Evolutionary conservation across 2,329 filamentous ascomycete species (phyloP).

Genomic region (Trichophyton equinum): DNA sequence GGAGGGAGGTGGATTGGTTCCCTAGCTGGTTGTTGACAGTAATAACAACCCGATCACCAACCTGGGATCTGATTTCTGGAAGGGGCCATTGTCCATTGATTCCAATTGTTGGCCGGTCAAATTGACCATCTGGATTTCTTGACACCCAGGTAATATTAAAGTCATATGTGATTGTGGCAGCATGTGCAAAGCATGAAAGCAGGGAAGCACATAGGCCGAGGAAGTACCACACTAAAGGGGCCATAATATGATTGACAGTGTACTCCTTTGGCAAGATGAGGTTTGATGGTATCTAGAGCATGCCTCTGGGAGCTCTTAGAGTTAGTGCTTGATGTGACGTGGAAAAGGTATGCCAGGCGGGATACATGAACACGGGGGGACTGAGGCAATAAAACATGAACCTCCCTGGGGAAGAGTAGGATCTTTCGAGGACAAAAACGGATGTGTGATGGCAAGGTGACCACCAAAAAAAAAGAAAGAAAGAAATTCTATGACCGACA

Average conservation of each 20-base stretch:
- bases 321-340: neutral
- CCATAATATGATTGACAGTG: neutral
- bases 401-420: neutral
- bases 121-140: slow-evolving; percentile 6
- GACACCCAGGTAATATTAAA: slow-evolving; percentile 11
- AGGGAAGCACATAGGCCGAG: slow-evolving; percentile 3
- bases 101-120: slow-evolving; percentile 8
- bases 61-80: slow-evolving; percentile 7
- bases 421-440: neutral
- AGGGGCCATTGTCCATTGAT: slow-evolving; percentile 10
- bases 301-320: neutral
- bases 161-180: slow-evolving; percentile 9
- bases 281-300: neutral
- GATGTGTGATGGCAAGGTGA: no score
- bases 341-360: neutral
- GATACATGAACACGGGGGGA: neutral
- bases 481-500: neutral
- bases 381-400: neutral
- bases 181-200: slow-evolving; percentile 1
- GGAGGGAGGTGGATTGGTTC: slow-evolving; percentile 17
- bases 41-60: slow-evolving; percentile 8
- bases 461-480: neutral
- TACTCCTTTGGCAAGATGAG: neutral
- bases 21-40: slow-evolving; percentile 7
- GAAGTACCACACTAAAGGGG: neutral